A percentile compares a stretch with the other conserved stretches of the same genome.
These are phyloP conservation scores for Verticillium isaacii DNA, from an alignment of 2,329 filamentous ascomycete species.

Conservation along the genomic window DNA sequence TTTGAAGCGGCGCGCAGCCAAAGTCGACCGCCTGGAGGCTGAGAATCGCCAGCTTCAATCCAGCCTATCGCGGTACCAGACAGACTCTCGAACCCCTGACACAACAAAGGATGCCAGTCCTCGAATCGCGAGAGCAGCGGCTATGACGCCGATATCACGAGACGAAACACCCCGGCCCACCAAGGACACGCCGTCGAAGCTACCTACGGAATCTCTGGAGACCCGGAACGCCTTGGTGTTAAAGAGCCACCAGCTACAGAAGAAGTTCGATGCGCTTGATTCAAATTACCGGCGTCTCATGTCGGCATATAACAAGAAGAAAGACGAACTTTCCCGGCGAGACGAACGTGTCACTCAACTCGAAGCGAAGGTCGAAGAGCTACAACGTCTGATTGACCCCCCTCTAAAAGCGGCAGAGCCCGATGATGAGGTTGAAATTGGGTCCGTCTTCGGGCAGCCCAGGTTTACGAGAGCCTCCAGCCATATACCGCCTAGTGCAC, in stretches of 20 bases:
- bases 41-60: slow-evolving; percentile 36
- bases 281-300: slow-evolving; percentile 35
- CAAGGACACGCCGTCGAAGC: not conserved
- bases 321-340: slow-evolving; percentile 39
- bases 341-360: slow-evolving; percentile 36
- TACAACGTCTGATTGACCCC: slow-evolving; percentile 25
- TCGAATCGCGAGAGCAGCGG: not conserved
- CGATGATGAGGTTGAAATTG: not conserved
- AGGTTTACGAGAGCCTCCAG: not conserved
- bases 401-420: slow-evolving; percentile 19
- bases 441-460: slow-evolving; percentile 12
- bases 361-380: slow-evolving; percentile 34
- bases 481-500: not conserved
- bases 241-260: slow-evolving; percentile 25
- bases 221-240: slow-evolving; percentile 1
- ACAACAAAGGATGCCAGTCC: slow-evolving; percentile 3
- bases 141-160: not conserved
- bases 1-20: slow-evolving; percentile 24
- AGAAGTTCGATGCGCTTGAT: slow-evolving; percentile 34
- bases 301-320: slow-evolving; percentile 32
- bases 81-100: slow-evolving; percentile 5
- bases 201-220: not conserved
- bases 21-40: slow-evolving; percentile 30
- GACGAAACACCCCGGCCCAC: not conserved
- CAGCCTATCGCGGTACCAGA: slow-evolving; percentile 27